Conservation (phyloP, 2,329 filamentous ascomycete genomes). For the Emergomyces orientalis region DNA sequence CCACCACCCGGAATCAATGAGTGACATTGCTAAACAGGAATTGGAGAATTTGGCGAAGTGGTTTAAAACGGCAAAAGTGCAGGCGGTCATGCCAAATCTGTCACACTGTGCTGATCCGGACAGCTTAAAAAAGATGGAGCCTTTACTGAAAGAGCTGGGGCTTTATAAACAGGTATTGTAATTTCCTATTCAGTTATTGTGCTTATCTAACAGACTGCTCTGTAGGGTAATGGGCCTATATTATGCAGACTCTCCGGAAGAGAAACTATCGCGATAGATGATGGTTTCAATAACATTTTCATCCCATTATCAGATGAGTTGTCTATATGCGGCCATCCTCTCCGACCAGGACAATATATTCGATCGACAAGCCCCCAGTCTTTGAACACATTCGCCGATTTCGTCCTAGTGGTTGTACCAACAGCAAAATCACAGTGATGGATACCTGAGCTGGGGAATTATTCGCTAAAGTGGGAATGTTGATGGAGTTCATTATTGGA, state of each 20-base stretch:
- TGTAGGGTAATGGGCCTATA: slow-evolving; percentile 8
- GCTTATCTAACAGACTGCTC: slow-evolving; percentile 5
- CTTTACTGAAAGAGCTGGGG: slow-evolving; percentile 2
- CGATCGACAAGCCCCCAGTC: slow-evolving; percentile 5
- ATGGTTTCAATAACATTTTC: slow-evolving; percentile 10
- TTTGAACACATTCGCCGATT: slow-evolving; percentile 9
- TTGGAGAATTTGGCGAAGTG: not conserved
- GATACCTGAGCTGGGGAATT: not conserved
- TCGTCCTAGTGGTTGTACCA: slow-evolving; percentile 9
- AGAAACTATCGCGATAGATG: slow-evolving; percentile 8
- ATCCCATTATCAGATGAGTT: slow-evolving; percentile 9
- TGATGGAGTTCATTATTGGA: too few relatives aligned
- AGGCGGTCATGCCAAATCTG: not conserved
- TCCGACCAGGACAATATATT: slow-evolving; percentile 10
- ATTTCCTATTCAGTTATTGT: not conserved
- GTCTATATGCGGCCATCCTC: slow-evolving; percentile 8
- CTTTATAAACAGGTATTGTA: slow-evolving; percentile 4
- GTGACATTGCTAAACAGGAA: not conserved
- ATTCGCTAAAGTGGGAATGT: too few relatives aligned
- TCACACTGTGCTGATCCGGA: not conserved
- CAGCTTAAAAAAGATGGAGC: not conserved
- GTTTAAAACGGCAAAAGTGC: slow-evolving; percentile 1
- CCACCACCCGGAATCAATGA: not conserved
- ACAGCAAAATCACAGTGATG: slow-evolving; percentile 6
- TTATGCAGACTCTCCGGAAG: slow-evolving; percentile 10